A percentile compares a stretch with the other conserved stretches of the same genome.
Conservation (phyloP, 768 basidiomycete genomes). For the Boletales sp. region DNA sequence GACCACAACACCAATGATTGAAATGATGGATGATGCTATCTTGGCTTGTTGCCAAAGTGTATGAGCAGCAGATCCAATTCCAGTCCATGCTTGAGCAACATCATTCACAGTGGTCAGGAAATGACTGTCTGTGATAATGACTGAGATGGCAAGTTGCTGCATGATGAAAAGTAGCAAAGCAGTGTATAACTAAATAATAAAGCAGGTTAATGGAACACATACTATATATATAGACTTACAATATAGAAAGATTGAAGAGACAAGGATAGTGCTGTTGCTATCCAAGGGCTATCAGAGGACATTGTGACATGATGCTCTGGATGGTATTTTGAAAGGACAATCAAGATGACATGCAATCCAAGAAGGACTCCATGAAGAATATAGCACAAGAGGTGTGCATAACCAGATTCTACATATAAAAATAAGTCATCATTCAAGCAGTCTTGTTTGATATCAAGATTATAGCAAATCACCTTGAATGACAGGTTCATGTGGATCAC, state of each 20-base stretch:
- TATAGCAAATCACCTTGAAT: too few species aligned
- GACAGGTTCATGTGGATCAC: too few species aligned
- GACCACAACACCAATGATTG: slow-evolving; percentile 9
- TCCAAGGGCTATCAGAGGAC: neutral
- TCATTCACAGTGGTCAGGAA: slow-evolving; percentile 20
- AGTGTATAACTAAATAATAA: slow-evolving; percentile 10
- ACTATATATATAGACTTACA: neutral
- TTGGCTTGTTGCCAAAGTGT: slow-evolving; percentile 15
- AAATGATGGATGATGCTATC: slow-evolving; percentile 8
- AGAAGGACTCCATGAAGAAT: neutral
- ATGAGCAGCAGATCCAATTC: slow-evolving; percentile 16
- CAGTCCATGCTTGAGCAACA: slow-evolving; percentile 16
- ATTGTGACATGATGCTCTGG: neutral
- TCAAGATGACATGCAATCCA: neutral
- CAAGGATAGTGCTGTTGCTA: neutral
- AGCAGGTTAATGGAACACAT: neutral
- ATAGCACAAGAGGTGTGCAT: neutral
- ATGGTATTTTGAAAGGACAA: neutral
- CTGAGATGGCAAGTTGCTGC: slow-evolving; percentile 14
- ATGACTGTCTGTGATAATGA: neutral
- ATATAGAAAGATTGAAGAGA: slow-evolving; percentile 1
- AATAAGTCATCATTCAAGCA: neutral
- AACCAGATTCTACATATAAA: neutral
- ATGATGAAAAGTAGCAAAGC: slow-evolving; percentile 16
- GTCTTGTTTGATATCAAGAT: neutral